Conservation (phyloP, 345 rosid genomes). For the Eucalyptus caleyi region DNA sequence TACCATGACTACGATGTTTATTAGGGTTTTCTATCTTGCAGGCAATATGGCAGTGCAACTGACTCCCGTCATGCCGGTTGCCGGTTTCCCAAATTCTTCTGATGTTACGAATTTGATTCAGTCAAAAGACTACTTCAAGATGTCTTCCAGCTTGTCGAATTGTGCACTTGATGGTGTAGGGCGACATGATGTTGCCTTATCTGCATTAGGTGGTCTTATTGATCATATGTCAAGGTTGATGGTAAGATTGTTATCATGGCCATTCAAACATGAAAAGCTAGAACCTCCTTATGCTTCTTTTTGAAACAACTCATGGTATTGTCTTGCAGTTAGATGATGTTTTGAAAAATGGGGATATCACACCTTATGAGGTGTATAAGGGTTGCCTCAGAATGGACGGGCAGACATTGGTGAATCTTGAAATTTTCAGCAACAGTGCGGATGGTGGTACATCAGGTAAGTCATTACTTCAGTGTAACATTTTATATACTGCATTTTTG, state of each 20-base stretch:
- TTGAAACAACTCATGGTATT: background rate
- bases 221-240: conserved; percentile 74
- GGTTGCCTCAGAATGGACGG: conserved; percentile 93
- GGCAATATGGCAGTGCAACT: conserved; percentile 54
- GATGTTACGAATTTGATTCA: conserved; percentile 57
- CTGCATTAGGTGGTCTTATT: conserved; percentile 78
- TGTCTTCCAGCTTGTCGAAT: conserved; percentile 42
- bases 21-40: background rate
- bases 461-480: conserved; percentile 4
- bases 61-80: conserved; percentile 32
- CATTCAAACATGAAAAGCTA: background rate
- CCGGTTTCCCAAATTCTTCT: conserved; percentile 45
- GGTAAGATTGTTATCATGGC: conserved; percentile 26
- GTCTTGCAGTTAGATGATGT: conserved; percentile 59
- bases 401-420: conserved; percentile 87
- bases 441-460: conserved; percentile 79
- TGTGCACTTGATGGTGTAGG: conserved; percentile 29
- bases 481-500: background rate
- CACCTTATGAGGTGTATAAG: conserved; percentile 69
- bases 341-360: conserved; percentile 59
- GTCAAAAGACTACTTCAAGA: conserved; percentile 52
- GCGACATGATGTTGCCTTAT: conserved; percentile 35
- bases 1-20: background rate
- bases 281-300: background rate
- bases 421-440: conserved; percentile 64